Conservation (phyloP, 140 eudicot species). For the Ambrosia hybrid region DNA sequence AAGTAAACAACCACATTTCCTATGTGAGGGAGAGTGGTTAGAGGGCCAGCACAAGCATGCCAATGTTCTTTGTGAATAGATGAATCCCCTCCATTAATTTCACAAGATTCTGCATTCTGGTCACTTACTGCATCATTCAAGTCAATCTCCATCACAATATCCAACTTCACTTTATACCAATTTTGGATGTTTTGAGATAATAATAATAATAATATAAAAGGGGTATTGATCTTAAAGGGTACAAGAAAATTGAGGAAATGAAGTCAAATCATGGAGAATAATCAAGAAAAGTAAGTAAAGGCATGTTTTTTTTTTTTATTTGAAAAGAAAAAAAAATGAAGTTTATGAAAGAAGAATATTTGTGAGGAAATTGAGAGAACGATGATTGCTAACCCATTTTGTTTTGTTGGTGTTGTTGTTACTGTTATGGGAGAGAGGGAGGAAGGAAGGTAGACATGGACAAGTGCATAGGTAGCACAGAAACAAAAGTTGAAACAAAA, state of each 20-base stretch:
- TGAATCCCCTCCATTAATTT: too few relatives aligned
- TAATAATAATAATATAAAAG: neutral
- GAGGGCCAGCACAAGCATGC: constrained; percentile 99
- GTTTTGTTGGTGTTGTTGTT: constrained; percentile 31
- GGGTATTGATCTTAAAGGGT: constrained; percentile 34
- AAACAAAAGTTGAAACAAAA: constrained; percentile 78
- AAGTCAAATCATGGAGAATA: constrained; percentile 49
- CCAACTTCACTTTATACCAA: constrained; percentile 11
- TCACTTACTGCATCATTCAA: constrained; percentile 72
- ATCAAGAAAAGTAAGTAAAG: constrained; percentile 46
- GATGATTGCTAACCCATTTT: constrained; percentile 76
- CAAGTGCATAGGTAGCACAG: constrained; percentile 85
- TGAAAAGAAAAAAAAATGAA: constrained; percentile 19
- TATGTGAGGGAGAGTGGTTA: constrained; percentile 63
- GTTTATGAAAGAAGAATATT: constrained; percentile 36
- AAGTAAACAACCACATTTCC: constrained; percentile 79
- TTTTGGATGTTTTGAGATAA: constrained; percentile 4
- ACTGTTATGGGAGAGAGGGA: constrained; percentile 16
- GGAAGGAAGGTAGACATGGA: constrained; percentile 76
- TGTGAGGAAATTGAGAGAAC: constrained; percentile 54
- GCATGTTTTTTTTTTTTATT: constrained; percentile 28
- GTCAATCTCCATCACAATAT: constrained; percentile 78
- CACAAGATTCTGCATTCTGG: constrained; percentile 48
- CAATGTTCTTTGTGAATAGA: constrained; percentile 73
- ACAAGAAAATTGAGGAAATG: constrained; percentile 33